These are phyloP conservation scores for Clathrospora elynae DNA, from an alignment of 2,329 filamentous ascomycete species.

Conservation along the genomic window DNA sequence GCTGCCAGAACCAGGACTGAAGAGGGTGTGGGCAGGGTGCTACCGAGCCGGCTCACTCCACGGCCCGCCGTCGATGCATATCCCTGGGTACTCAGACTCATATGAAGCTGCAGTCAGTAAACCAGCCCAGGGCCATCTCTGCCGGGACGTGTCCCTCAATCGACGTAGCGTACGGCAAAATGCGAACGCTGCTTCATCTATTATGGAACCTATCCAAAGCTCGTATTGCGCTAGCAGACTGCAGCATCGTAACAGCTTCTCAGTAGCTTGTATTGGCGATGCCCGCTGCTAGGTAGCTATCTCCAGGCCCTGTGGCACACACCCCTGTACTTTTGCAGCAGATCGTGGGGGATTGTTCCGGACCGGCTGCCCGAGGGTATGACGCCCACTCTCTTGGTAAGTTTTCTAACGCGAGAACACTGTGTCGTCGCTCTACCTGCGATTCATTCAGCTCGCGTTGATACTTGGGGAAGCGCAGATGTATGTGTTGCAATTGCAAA, in stretches of 20 bases:
- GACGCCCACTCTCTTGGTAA: slow-evolving; percentile 20
- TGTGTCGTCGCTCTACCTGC: slow-evolving; percentile 1
- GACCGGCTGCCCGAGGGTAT: slow-evolving; percentile 26
- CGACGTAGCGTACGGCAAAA: slow-evolving; percentile 15
- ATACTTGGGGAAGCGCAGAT: slow-evolving; percentile 3
- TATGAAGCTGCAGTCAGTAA: slow-evolving; percentile 24
- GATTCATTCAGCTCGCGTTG: neutral
- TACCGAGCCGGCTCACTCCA: slow-evolving; percentile 14
- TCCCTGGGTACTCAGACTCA: slow-evolving; percentile 22
- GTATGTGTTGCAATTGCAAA: slow-evolving; percentile 10
- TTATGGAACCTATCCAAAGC: slow-evolving; percentile 1
- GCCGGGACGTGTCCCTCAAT: slow-evolving; percentile 14
- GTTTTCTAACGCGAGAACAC: slow-evolving; percentile 8
- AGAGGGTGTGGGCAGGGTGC: slow-evolving; percentile 12
- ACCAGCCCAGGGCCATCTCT: slow-evolving; percentile 18
- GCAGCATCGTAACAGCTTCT: slow-evolving; percentile 19
- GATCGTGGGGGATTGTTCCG: slow-evolving; percentile 33
- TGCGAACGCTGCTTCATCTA: slow-evolving; percentile 7
- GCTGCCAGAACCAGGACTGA: slow-evolving; percentile 8
- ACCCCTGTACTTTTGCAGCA: slow-evolving; percentile 30
- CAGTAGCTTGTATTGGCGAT: slow-evolving; percentile 16
- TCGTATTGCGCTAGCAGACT: slow-evolving; percentile 17
- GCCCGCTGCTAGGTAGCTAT: slow-evolving; percentile 19
- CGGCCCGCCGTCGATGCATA: slow-evolving; percentile 30
- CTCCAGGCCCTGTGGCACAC: slow-evolving; percentile 27